Evolutionary conservation across 2,329 filamentous ascomycete genomes (phyloP), one percentile per base, ranked within the genome.

Genomic region (Alternaria arbusti): DNA sequence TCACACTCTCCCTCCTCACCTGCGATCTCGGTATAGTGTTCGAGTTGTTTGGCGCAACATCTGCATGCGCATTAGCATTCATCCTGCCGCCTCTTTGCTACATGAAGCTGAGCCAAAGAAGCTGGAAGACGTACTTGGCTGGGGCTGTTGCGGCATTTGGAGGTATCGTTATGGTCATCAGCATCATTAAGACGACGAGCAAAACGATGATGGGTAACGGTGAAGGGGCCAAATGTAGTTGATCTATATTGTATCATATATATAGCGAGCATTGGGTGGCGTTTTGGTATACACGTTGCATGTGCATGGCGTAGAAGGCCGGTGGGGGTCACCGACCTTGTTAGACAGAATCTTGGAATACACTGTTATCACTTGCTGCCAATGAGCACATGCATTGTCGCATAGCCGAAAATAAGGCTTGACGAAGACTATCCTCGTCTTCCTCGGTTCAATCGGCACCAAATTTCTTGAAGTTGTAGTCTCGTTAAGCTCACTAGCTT

Each of bases 21-120:
- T 98, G 96, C 81, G 96, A 99, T 78, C 85, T 99, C 4, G 96
- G 96, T 56, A 88, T 92, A 47, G 95, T 99, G 1, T 97, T 99
- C 76, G 96, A 99, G 83, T 85, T 99, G 17, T 96, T 99, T 61
- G 96, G 96, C 65, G 94, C 96, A 7, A 99, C 96, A 36, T 96
- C 92, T 77, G 96, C 96, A 4, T 96, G 94, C 72, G 94, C 93
- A 7, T 86, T 99, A 79, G 96, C 96, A 0, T 99, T 98, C 78
- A 97, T 99, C 52, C 83, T 99, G 64, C 96, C 96, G 65, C 96
- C 96, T 25, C 83, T 98, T 59, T 99, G 96, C 81, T 99, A 96
- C 80, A 91, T 99, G 76, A 97, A 96, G 82, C 84, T 99, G 64
- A 95, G 92, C 70, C 94, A 89, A 61, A 94, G 89, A 63, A 90